A percentile compares a stretch with the other conserved stretches of the same genome.
Conservation (phyloP, 2,329 filamentous ascomycete genomes). For the Pseudocercospora cruenta region DNA sequence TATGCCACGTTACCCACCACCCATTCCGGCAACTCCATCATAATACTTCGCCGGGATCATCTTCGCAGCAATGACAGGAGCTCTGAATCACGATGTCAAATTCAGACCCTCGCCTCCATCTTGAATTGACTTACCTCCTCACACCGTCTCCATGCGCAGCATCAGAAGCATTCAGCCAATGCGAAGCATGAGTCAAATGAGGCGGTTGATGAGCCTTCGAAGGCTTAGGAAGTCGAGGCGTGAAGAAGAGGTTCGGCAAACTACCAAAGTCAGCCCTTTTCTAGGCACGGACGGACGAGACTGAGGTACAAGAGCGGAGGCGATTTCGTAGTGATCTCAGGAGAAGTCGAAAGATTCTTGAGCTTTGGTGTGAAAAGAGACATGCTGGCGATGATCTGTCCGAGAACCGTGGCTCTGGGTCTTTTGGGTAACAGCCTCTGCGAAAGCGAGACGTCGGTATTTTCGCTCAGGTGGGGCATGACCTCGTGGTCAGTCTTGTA, state of each 20-base stretch:
- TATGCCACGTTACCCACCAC: neutral
- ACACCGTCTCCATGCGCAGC: neutral
- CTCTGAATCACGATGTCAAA: neutral
- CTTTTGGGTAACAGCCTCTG: neutral
- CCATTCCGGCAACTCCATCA: neutral
- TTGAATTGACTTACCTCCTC: neutral
- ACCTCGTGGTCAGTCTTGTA: neutral
- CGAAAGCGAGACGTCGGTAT: neutral
- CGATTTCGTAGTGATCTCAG: neutral
- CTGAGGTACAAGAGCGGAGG: conserved; percentile 5
- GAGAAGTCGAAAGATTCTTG: conserved; percentile 6
- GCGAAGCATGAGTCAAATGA: neutral
- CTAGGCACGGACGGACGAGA: no score
- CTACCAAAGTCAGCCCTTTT: no score
- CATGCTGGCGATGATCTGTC: neutral
- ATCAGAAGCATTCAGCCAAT: neutral
- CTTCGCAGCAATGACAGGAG: neutral
- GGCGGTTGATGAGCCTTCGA: neutral
- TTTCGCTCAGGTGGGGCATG: neutral
- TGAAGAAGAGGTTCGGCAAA: neutral
- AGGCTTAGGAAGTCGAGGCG: neutral
- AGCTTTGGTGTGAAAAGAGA: neutral
- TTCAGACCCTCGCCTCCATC: neutral
- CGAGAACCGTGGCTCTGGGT: neutral
- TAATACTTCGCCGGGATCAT: neutral